Conservation (phyloP, 139 green algal genomes). For the Micractinium conductrix region DNA sequence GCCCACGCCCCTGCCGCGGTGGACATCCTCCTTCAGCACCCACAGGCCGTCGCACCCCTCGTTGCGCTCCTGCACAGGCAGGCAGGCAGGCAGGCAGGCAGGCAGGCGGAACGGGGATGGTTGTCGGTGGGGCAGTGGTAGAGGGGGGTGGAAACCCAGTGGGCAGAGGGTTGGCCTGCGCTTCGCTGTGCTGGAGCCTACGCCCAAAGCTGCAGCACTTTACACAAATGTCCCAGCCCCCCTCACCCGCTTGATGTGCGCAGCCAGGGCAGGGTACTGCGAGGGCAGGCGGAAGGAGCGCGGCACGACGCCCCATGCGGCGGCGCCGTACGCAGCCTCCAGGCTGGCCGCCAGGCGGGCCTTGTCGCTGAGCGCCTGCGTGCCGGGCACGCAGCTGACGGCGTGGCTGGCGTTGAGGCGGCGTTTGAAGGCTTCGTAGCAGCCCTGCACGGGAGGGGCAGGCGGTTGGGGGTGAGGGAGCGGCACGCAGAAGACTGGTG, state of each 20-base stretch:
- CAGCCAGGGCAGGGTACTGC: constrained; percentile 54
- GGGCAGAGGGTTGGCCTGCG: no score
- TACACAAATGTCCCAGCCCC: no score
- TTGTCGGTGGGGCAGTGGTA: no score
- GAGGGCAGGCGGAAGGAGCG: constrained; percentile 64
- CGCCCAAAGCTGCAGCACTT: no score
- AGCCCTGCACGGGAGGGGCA: constrained; percentile 38
- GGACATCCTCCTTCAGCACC: constrained; percentile 72
- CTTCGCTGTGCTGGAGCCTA: no score
- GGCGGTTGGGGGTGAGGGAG: background rate
- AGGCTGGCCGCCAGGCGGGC: constrained; percentile 56
- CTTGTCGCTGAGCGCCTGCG: constrained; percentile 59
- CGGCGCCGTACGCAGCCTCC: constrained; percentile 57
- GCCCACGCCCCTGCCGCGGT: constrained; percentile 64
- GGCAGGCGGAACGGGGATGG: background rate
- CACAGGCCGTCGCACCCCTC: constrained; percentile 44
- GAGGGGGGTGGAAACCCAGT: no score
- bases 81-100: background rate
- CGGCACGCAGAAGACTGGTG: background rate
- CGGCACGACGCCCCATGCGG: constrained; percentile 57
- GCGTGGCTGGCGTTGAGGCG: constrained; percentile 41
- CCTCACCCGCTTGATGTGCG: constrained; percentile 3
- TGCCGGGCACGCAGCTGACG: constrained; percentile 70
- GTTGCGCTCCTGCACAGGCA: constrained; percentile 2
- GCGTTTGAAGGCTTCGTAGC: constrained; percentile 35